phyloP scores from a whole-genome alignment of 768 basidiomycete species.

The Agaricus bisporus region DNA sequence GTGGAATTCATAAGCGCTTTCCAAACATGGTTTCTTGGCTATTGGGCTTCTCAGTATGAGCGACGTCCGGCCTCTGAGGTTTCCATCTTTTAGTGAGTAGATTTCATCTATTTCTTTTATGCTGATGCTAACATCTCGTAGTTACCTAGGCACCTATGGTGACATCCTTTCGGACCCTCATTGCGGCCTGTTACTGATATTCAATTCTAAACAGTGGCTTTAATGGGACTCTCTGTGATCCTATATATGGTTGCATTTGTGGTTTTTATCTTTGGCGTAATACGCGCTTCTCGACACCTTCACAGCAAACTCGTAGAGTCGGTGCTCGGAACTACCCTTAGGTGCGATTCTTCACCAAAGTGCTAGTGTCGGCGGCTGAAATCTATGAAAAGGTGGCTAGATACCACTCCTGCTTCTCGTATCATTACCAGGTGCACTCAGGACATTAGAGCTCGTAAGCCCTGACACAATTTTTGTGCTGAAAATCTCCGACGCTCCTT shows the following conservation, averaged over 20 bases:
- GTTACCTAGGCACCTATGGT: conserved; percentile 41
- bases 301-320: conserved; percentile 46
- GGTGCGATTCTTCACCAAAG: conserved; percentile 25
- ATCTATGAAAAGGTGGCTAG: conserved; percentile 34
- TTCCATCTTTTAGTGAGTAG: conserved; percentile 28
- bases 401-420: conserved; percentile 36
- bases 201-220: background rate
- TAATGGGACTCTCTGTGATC: conserved; percentile 10
- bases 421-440: conserved; percentile 60
- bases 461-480: background rate
- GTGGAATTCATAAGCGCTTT: conserved; percentile 20
- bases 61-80: conserved; percentile 25
- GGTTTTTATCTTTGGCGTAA: conserved; percentile 36
- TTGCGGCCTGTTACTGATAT: background rate
- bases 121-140: conserved; percentile 20
- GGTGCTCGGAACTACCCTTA: conserved; percentile 52
- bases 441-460: conserved; percentile 42
- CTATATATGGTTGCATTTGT: conserved; percentile 30
- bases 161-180: background rate
- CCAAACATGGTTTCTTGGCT: conserved; percentile 40
- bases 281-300: conserved; percentile 48
- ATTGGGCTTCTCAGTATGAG: conserved; percentile 40
- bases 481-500: background rate
- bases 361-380: background rate
- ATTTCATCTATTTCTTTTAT: background rate